Evolutionary conservation across 345 rosid species (phyloP), one percentile per base, ranked within the genome.

Genomic region (Brassica cretica): DNA sequence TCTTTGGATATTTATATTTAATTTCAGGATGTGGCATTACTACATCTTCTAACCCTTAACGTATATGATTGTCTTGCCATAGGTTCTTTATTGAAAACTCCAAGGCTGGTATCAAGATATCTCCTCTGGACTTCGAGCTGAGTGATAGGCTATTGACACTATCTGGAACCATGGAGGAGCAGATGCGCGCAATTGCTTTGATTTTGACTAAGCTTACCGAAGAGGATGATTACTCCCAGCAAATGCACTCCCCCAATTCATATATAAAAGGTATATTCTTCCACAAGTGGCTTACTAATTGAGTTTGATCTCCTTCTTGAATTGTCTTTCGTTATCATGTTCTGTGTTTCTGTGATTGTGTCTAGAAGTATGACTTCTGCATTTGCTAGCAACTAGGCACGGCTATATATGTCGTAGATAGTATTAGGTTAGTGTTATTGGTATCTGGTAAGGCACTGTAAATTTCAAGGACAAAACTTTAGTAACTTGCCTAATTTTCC

Each of bases 141-240:
- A 46, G 24, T 44, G 71, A 68, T 46, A 68, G 71, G 71, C 59
- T 68, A 68, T 21, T 68, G 30, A 67, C 71, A 44, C 8, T 67
- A 25, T 44, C 71, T 24, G 71, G 71, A 44, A 67, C 71, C 58
- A 39, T 67, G 29, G 71, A 67, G 58, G 71, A 24, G 58, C 71
- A 44, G 71, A 44, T 67, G 58, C 58, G 71, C 10, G 71, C 71
- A 67, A 67, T 67, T 18, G 35, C 4, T 67, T 67, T 67, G 21
- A 14, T 67, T 67, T 44, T 67, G 35, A 37, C 32, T 44, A 67
- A 67, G 19, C 35, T 67, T 44, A 24, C 71, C 3, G 58, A 67
- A 32, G 58, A 67, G 12, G 71, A 67, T 67, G 24, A 7, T 3
- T 64, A 64, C 46, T 64, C 68, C 14, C 14, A 15, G 24, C 68